Percentiles rank a stretch among this genome's conserved stretches.
Conservation (phyloP, 2,329 filamentous ascomycete species). For the Venturia oleaginea region DNA sequence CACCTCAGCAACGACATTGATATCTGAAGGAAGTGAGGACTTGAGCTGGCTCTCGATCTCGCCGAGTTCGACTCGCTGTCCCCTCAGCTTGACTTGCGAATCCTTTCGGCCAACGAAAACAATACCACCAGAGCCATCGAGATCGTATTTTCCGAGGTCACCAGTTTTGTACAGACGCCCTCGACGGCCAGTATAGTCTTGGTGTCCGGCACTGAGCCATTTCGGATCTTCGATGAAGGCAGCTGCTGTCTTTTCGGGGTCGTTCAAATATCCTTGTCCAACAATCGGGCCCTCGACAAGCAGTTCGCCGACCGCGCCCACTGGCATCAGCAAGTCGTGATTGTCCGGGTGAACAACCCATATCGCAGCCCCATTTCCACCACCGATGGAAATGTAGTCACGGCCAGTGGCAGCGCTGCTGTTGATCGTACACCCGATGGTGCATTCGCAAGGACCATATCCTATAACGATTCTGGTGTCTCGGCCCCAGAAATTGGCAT, state of each 20-base stretch:
- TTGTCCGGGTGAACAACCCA: conserved; percentile 26
- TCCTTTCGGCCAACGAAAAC: conserved; percentile 66
- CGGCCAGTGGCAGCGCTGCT: conserved; percentile 13
- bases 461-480: conserved; percentile 32
- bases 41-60: conserved; percentile 49
- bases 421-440: conserved; percentile 18
- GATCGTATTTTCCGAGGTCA: conserved; percentile 70
- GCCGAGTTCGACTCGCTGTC: conserved; percentile 68
- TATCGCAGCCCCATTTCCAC: conserved; percentile 13
- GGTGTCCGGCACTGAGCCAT: conserved; percentile 18
- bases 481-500: conserved; percentile 32
- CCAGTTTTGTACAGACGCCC: conserved; percentile 75
- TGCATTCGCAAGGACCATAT: conserved; percentile 37
- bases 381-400: conserved; percentile 16
- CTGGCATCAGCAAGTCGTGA: conserved; percentile 24
- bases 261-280: conserved; percentile 73
- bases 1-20: conserved; percentile 40
- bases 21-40: conserved; percentile 28
- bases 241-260: conserved; percentile 51
- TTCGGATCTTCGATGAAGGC: conserved; percentile 24
- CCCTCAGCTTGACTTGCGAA: conserved; percentile 73
- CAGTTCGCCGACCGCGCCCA: conserved; percentile 40
- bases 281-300: conserved; percentile 44
- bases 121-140: conserved; percentile 63
- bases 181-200: conserved; percentile 22